Evolutionary conservation across 805 yeast species (phyloP).

Genomic region (Candida schatavii): DNA sequence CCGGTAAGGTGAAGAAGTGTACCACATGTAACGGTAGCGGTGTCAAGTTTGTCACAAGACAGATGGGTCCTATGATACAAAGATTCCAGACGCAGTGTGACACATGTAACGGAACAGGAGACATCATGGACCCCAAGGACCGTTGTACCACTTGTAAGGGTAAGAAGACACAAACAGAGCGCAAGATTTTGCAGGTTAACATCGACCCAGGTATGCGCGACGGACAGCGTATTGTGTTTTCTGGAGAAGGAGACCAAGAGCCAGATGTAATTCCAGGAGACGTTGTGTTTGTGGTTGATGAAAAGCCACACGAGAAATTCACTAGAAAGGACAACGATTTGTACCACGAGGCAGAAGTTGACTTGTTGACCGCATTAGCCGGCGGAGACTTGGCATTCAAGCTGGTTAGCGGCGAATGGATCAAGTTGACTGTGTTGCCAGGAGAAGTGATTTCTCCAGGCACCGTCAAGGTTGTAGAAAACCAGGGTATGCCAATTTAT

Average conservation of each 20-base stretch:
- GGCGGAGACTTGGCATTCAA: slow-evolving; percentile 90
- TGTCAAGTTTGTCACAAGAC: slow-evolving; percentile 86
- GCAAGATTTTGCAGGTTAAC: slow-evolving; percentile 91
- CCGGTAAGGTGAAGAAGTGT: slow-evolving; percentile 86
- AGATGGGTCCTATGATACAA: slow-evolving; percentile 99
- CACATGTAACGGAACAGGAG: slow-evolving; percentile 89
- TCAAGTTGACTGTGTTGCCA: slow-evolving; percentile 77
- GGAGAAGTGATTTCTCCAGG: slow-evolving; percentile 94
- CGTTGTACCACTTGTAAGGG: slow-evolving; percentile 87
- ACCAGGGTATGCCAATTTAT: slow-evolving; percentile 96
- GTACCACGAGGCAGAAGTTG: slow-evolving; percentile 80
- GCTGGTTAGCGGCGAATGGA: slow-evolving; percentile 89
- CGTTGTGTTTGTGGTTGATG: slow-evolving; percentile 87
- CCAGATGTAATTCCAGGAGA: slow-evolving; percentile 96
- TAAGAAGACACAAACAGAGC: slow-evolving; percentile 80
- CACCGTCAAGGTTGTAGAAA: slow-evolving; percentile 72
- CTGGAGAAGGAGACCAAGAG: slow-evolving; percentile 97
- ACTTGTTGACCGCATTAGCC: slow-evolving; percentile 89
- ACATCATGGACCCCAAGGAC: slow-evolving; percentile 80
- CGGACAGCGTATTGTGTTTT: slow-evolving; percentile 86
- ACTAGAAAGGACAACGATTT: slow-evolving; percentile 89
- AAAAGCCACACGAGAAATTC: slow-evolving; percentile 80
- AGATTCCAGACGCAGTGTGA: slow-evolving; percentile 95
- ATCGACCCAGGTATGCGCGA: slow-evolving; percentile 96
- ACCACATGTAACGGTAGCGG: slow-evolving; percentile 88